Evolutionary conservation across 306 rosid genomes (phyloP), one percentile per base, ranked within the genome.

Genomic region (Vigna radiata): DNA sequence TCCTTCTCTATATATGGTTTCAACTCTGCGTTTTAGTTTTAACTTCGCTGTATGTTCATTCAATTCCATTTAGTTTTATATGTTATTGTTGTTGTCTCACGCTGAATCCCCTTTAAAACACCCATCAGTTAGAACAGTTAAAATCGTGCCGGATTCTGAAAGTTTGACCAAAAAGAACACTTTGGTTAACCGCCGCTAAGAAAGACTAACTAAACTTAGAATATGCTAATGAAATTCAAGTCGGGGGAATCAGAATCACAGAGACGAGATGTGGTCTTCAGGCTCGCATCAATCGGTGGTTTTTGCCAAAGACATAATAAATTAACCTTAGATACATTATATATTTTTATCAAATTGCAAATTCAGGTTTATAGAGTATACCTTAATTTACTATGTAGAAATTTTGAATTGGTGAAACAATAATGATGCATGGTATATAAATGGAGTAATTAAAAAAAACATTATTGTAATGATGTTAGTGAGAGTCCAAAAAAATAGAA

Each of bases 321-420:
- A 56, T 56, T 21, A 56, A 56, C 4, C 36, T 56, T 29, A 54
- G 12, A 50, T 8, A 6, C 49, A n/a, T 60, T 46, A 18, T 17
- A 43, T 12, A 5, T 31, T 11, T 60, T 60, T 6, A 13, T 74
- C 49, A 27, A 18, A 33, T 39, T 4, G 2, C 43, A 53, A 19
- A 31, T 31, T 31, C 36, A 4, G 4, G 5, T 31, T 31, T 3
- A 31, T 4, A 31, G 1, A 21, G 1, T 21, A 1, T 21, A 21
- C 23, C 23, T 21, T 21, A 21, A 21, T 21, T 21, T 21, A 21
- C 23, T 21, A 21, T 25, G 27, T 25, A 25, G 27, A 25, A 33
- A 33, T 7, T 36, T 85, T 85, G 90, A 87, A 81, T 71, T 75
- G 3, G 5, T 68, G 5, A 79, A 81, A 44, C 21, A 54, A 78